Conservation (phyloP, 2,329 filamentous ascomycete species). For the Aspergillus carbonarius region DNA sequence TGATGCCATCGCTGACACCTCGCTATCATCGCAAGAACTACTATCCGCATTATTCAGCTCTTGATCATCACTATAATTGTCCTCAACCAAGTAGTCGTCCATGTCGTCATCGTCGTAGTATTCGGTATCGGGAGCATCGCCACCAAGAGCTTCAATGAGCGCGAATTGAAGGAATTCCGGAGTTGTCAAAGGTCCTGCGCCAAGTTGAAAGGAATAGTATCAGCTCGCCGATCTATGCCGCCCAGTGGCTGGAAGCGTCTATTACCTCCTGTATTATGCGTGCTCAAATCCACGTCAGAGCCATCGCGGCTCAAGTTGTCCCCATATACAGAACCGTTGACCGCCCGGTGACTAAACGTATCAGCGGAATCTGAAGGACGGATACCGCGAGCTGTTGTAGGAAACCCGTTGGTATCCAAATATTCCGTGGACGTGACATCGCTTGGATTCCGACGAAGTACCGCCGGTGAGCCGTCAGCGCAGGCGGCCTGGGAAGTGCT, state of each 20-base stretch:
- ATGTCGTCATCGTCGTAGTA: constrained; percentile 16
- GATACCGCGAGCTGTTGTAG: background rate
- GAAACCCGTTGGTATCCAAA: background rate
- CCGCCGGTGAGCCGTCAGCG: background rate
- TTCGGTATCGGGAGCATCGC: constrained; percentile 19
- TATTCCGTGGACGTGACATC: background rate
- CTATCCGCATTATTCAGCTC: constrained; percentile 17
- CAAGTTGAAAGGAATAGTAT: constrained; percentile 2
- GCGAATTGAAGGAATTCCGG: constrained; percentile 25
- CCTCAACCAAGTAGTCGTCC: constrained; percentile 17
- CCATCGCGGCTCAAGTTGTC: constrained; percentile 15
- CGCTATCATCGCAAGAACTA: constrained; percentile 17
- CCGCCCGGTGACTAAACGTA: constrained; percentile 19
- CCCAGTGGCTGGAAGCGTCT: background rate
- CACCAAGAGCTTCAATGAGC: constrained; percentile 24
- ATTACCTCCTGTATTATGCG: constrained; percentile 5
- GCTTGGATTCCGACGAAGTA: background rate
- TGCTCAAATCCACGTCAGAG: constrained; percentile 13
- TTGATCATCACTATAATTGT: constrained; percentile 15
- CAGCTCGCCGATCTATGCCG: constrained; percentile 5
- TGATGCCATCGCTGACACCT: constrained; percentile 9
- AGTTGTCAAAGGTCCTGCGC: constrained; percentile 16
- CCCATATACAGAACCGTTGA: constrained; percentile 20
- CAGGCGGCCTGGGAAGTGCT: background rate
- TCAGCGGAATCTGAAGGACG: constrained; percentile 16